phyloP scores from a whole-genome alignment of 305 asterid species.

The Striga hermonthica region DNA sequence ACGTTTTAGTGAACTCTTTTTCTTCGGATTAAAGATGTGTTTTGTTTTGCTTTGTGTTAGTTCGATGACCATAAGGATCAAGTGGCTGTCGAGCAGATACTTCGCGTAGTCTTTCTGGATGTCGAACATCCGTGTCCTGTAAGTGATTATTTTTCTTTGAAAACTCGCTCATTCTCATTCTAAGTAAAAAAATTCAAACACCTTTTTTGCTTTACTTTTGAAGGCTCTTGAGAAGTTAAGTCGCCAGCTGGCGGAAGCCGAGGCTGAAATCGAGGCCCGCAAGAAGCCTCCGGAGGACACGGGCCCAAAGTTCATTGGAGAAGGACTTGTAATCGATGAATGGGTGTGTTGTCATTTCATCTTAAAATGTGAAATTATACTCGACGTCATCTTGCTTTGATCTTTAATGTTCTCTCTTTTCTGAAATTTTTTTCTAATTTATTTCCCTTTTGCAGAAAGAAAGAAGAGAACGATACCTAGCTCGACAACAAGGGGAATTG shows the following conservation, averaged over 20 bases:
- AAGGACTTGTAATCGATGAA: slow-evolving; percentile 96
- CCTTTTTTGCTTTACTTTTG: slow-evolving; percentile 21
- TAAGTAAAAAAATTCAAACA: not conserved
- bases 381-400: not conserved
- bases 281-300: slow-evolving; percentile 86
- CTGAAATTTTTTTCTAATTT: not conserved
- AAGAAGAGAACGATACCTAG: slow-evolving; percentile 91
- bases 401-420: slow-evolving; percentile 8
- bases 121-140: slow-evolving; percentile 77
- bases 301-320: slow-evolving; percentile 81
- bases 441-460: slow-evolving; percentile 56
- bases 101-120: slow-evolving; percentile 82
- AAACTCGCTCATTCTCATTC: slow-evolving; percentile 19
- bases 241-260: slow-evolving; percentile 87
- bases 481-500: slow-evolving; percentile 85
- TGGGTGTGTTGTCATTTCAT: slow-evolving; percentile 58
- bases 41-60: slow-evolving; percentile 40
- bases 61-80: slow-evolving; percentile 90
- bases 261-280: slow-evolving; percentile 84
- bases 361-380: slow-evolving; percentile 4
- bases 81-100: slow-evolving; percentile 85
- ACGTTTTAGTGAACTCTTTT: slow-evolving; percentile 21
- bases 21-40: slow-evolving; percentile 18
- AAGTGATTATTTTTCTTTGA: slow-evolving; percentile 35
- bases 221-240: slow-evolving; percentile 85